These are phyloP conservation scores for Talaromyces marneffei DNA, from an alignment of 2,329 filamentous ascomycete species.

Conservation along the genomic window DNA sequence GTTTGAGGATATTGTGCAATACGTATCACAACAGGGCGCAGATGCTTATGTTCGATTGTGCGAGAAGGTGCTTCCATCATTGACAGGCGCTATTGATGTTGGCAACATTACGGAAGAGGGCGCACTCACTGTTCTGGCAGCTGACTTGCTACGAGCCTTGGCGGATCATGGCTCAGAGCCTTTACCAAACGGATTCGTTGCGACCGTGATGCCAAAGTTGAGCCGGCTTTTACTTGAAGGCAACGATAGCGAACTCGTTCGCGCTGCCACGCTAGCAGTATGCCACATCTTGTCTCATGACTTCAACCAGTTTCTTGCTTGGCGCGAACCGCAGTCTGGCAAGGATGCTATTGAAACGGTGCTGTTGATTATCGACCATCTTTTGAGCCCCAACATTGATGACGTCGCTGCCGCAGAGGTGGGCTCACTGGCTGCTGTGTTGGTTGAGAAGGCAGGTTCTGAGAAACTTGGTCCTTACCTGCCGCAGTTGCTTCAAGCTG, in stretches of 20 bases:
- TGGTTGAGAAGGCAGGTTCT: constrained; percentile 91
- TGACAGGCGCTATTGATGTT: constrained; percentile 85
- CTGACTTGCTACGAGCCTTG: constrained; percentile 74
- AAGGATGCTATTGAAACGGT: constrained; percentile 83
- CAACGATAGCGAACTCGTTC: constrained; percentile 79
- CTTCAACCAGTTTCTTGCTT: constrained; percentile 80
- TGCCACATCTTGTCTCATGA: constrained; percentile 89
- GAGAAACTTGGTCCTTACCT: constrained; percentile 87
- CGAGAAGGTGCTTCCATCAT: constrained; percentile 75
- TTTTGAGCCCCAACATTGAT: constrained; percentile 76
- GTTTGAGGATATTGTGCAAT: constrained; percentile 78
- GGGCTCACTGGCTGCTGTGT: constrained; percentile 83
- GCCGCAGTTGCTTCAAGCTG: constrained; percentile 78
- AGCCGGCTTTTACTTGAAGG: constrained; percentile 76
- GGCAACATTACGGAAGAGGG: constrained; percentile 74
- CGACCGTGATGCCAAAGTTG: constrained; percentile 78
- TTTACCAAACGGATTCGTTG: constrained; percentile 79
- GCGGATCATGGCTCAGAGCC: constrained; percentile 78
- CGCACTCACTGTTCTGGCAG: constrained; percentile 77
- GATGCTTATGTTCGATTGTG: constrained; percentile 74
- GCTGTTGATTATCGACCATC: constrained; percentile 83
- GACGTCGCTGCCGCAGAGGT: constrained; percentile 96
- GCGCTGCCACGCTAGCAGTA: constrained; percentile 76
- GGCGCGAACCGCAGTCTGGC: constrained; percentile 68
- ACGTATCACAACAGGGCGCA: constrained; percentile 57